phyloP scores from a whole-genome alignment of 202 grass and related monocot genomes.

The Panicum hallii region DNA sequence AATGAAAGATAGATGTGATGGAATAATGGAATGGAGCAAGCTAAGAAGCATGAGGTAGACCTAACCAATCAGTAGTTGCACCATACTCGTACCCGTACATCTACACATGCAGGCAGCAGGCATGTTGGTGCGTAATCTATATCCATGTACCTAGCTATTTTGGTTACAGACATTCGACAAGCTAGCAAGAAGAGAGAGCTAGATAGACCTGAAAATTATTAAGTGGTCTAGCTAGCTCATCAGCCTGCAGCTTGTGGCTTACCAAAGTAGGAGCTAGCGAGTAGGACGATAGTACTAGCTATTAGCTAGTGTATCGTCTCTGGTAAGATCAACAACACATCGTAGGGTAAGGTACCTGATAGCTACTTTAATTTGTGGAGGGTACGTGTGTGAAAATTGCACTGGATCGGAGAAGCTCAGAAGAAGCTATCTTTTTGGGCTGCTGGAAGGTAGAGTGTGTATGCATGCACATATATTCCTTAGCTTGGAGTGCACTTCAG shows the following conservation, averaged over 20 bases:
- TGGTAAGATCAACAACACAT: background rate
- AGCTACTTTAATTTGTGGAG: background rate
- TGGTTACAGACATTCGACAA: background rate
- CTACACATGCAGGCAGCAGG: too few species aligned
- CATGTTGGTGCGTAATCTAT: background rate
- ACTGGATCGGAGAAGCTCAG: background rate
- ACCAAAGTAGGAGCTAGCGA: constrained; percentile 34
- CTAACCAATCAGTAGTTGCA: constrained; percentile 50
- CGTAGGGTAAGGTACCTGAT: background rate
- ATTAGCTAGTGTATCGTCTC: too few species aligned
- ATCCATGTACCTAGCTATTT: background rate
- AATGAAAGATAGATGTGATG: background rate
- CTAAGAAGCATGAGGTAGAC: background rate
- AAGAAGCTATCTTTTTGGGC: background rate
- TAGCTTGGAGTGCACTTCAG: constrained; percentile 99
- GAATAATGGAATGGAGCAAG: background rate
- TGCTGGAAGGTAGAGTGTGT: constrained; percentile 32
- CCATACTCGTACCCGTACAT: constrained; percentile 47
- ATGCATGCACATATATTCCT: constrained; percentile 47
- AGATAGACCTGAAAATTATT: background rate
- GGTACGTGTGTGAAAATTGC: constrained; percentile 4
- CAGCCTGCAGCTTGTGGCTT: background rate
- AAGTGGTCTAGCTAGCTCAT: background rate
- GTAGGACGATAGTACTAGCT: background rate
- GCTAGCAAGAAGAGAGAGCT: too few species aligned